phyloP scores from a whole-genome alignment of 169 alveolate genomes.

The Cryptosporidium andersoni region DNA sequence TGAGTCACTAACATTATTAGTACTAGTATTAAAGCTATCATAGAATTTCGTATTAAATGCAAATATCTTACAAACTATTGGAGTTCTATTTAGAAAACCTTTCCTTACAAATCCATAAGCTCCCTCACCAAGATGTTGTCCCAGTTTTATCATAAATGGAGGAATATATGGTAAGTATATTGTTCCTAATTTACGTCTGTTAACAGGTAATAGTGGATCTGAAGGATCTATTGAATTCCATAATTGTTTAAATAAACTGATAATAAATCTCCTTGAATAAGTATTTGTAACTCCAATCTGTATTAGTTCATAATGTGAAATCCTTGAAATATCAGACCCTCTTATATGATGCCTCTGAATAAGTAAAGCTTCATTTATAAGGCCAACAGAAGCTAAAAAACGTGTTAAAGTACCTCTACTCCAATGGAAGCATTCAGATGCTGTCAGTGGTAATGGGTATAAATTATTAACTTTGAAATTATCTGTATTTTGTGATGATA shows the following conservation, averaged over 20 bases:
- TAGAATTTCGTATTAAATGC: constrained; percentile 29
- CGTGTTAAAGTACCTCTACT: constrained; percentile 3
- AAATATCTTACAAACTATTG: constrained; percentile 74
- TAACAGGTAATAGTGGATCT: constrained; percentile 72
- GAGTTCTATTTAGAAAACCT: constrained; percentile 45
- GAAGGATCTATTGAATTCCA: constrained; percentile 74
- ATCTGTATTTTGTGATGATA: not conserved
- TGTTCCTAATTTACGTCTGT: constrained; percentile 14
- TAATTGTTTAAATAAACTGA: constrained; percentile 73
- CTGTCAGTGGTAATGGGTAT: not conserved
- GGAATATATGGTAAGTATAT: constrained; percentile 53
- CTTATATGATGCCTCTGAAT: constrained; percentile 68
- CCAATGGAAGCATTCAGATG: constrained; percentile 45
- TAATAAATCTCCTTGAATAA: constrained; percentile 72
- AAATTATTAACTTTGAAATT: not conserved
- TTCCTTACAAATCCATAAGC: constrained; percentile 70
- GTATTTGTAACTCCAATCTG: constrained; percentile 70
- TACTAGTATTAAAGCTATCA: not conserved
- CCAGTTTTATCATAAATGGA: constrained; percentile 67
- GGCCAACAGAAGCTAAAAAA: constrained; percentile 13
- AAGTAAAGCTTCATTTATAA: constrained; percentile 26
- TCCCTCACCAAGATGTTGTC: constrained; percentile 42
- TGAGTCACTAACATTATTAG: not conserved
- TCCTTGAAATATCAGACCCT: constrained; percentile 72
- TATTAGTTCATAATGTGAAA: constrained; percentile 71